Evolutionary conservation across 225 moss, liverwort and hornwort genomes (phyloP), one percentile per base, ranked within the genome.

Genomic region (Pseudoscleropodium purum): DNA sequence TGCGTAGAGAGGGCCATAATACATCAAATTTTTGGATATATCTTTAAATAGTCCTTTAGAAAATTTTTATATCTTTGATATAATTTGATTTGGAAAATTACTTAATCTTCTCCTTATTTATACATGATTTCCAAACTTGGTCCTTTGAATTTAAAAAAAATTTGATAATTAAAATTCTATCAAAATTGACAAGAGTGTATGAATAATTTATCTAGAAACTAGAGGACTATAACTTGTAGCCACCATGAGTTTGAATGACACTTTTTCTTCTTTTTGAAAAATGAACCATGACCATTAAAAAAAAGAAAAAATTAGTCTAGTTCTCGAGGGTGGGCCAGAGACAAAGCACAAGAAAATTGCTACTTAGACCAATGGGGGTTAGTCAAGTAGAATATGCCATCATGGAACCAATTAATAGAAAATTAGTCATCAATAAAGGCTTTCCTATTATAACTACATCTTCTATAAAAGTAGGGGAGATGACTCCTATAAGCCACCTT

Each of bases 381-480:
- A 36, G 2, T 67, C 19, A 67, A 68, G 11, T 4, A 11, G 0
- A 12, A 11, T 4, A 37, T 0, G 3, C 21, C 21, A 69, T 69
- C n/a, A 2, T 0, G 0, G 4, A n/a, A 69, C 13, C n/a, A n/a
- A 69, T 23, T 23, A n/a, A 23, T 0, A 2, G 0, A n/a, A 23
- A 69, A 23, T n/a, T n/a, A 13, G 23, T n/a, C 13, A n/a, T 69
- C 6, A 37, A 23, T n/a, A 69, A 34, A 69, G 23, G 2, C 7
- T 69, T 69, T 69, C 4, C 0, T n/a, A 11, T 21, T 13, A 23
- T 23, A 13, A n/a, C 7, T 24, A n/a, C 7, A 69, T 23, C 13
- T n/a, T 13, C n/a, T 69, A 7, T 24, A 69, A 24, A 69, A 69
- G 4, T 2, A n/a, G 0, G 23, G 1, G n/a, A 69, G n/a, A 69